These are phyloP conservation scores for Lichenothelia convexa DNA, from an alignment of 495 filamentous ascomycete genomes.

Conservation along the genomic window DNA sequence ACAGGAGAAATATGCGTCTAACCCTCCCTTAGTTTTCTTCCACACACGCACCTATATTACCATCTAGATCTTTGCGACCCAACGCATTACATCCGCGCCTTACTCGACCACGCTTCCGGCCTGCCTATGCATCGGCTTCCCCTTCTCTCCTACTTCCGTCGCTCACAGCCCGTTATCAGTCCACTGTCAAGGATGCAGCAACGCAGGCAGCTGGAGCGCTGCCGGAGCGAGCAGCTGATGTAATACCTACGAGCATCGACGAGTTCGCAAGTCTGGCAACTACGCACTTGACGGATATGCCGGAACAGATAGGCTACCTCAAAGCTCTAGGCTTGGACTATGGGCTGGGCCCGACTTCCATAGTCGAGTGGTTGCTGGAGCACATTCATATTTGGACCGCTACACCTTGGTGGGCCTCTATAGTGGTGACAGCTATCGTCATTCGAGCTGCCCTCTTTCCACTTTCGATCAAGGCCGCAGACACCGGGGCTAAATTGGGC, in stretches of 20 bases:
- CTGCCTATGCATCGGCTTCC: no score
- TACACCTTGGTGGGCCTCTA: conserved; percentile 66
- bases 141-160: no score
- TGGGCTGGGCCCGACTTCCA: conserved; percentile 54
- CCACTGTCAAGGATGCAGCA: no score
- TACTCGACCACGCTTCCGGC: no score
- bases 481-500: conserved; percentile 35
- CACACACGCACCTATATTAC: no score
- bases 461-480: conserved; percentile 38
- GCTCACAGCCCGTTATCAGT: no score
- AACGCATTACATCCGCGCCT: no score
- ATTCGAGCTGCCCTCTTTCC: conserved; percentile 48
- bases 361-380: conserved; percentile 59
- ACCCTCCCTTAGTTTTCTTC: no score
- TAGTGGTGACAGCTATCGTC: conserved; percentile 41
- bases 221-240: background rate
- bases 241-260: conserved; percentile 1
- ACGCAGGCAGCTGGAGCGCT: no score
- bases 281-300: conserved; percentile 25
- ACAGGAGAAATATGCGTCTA: no score
- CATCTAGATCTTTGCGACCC: no score
- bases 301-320: conserved; percentile 66
- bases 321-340: conserved; percentile 69
- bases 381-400: conserved; percentile 57
- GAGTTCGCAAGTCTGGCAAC: background rate